Evolutionary conservation across 306 rosid genomes (phyloP), one percentile per base, ranked within the genome.

Genomic region (Alnus rubra): DNA sequence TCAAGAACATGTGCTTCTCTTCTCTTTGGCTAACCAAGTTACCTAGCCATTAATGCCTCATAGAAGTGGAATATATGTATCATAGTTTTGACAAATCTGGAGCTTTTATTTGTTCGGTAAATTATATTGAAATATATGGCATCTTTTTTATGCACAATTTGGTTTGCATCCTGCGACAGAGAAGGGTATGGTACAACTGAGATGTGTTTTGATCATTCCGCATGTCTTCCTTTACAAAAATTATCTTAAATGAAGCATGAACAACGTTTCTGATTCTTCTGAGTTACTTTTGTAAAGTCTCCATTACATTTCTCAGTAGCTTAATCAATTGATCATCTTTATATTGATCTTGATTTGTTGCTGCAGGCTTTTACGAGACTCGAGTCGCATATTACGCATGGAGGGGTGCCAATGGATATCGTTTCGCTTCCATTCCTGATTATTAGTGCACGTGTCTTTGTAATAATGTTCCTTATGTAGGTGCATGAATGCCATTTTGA

Each of bases 331-430:
- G 19, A 65, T 47, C 28, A 35, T 33, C 28, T 50, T 70, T 60
- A 31, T 59, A 11, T 63, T 54, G 65, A 1, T 62, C 52, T 80
- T 64, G 63, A 70, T 64, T 80, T 82, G 42, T 83, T 82, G 52
- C 51, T 83, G 85, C 90, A 93, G 97, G 98, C 70, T 96, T 93
- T 88, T 93, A 96, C 35, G 98, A 96, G 89, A 96, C 97, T 74
- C 89, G 97, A 72, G 79, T 92, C 58, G 98, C 99, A 1, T 93
- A 96, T 87, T 96, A 96, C 76, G 87, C 99, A 33, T 93, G 96
- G 96, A 83, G 98, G 83, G 98, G 98, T n/a, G 96, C 87, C 65
- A 76, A 88, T 64, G 98, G 98, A 78, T 95, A 84, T 80, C 93
- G 91, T 48, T 95, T 91, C 55, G 88, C 98, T 65, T 89, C 96